These are phyloP conservation scores for Tranzscheliella williamsii DNA, from an alignment of 1,284 basidiomycete genomes.

Conservation along the genomic window DNA sequence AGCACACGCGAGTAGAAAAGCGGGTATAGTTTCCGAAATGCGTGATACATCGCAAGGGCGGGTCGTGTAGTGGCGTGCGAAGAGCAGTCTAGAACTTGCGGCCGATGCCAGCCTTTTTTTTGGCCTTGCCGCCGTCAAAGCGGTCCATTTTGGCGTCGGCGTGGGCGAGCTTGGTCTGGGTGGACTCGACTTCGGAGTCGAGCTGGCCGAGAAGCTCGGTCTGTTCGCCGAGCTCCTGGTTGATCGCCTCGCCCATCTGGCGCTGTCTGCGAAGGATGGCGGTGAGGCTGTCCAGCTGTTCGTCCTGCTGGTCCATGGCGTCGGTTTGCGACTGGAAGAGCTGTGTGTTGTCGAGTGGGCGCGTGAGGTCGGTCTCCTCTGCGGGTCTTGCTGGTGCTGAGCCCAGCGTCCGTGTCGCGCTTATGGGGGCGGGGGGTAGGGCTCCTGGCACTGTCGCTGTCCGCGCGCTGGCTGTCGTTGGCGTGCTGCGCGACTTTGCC, in stretches of 20 bases:
- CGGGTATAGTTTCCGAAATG: no score
- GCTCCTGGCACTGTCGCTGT: slow-evolving; percentile 12
- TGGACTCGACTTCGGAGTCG: slow-evolving; percentile 72
- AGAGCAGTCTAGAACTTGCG: slow-evolving; percentile 28
- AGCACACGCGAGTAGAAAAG: no score
- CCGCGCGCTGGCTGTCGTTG: background rate
- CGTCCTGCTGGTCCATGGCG: slow-evolving; percentile 82
- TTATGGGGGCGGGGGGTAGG: slow-evolving; percentile 1
- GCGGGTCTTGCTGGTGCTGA: slow-evolving; percentile 62
- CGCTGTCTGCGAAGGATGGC: slow-evolving; percentile 82
- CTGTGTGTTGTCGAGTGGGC: slow-evolving; percentile 81
- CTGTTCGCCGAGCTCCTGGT: slow-evolving; percentile 79
- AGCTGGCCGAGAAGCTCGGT: slow-evolving; percentile 83
- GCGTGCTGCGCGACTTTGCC: background rate
- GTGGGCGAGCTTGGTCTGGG: slow-evolving; percentile 74
- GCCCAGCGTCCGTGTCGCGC: slow-evolving; percentile 8
- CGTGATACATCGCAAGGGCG: no score
- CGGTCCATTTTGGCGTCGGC: slow-evolving; percentile 76
- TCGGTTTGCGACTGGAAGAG: slow-evolving; percentile 77
- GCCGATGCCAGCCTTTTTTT: slow-evolving; percentile 16
- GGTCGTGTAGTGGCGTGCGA: no score
- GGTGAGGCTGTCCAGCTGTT: slow-evolving; percentile 76
- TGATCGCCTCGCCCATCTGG: slow-evolving; percentile 84
- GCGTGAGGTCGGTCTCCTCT: slow-evolving; percentile 80
- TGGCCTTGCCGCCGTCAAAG: slow-evolving; percentile 32